Percentiles rank a stretch among this genome's conserved stretches.
Conservation (phyloP, 305 asterid species). For the Salvia sclarea region DNA sequence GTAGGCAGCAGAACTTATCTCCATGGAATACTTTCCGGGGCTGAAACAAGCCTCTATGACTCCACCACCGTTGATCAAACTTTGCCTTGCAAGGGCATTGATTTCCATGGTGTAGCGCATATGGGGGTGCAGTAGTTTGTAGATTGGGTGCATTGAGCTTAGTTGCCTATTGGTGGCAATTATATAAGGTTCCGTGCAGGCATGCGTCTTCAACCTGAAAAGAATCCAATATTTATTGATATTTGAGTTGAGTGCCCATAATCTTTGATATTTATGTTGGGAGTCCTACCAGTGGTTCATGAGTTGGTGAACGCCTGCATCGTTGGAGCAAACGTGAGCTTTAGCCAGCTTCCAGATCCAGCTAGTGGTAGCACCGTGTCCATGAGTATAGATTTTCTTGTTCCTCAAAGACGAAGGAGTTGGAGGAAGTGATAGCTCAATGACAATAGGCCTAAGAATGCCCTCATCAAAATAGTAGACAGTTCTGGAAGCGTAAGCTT, state of each 20-base stretch:
- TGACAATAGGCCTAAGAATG: constrained; percentile 56
- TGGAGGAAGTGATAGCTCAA: constrained; percentile 84
- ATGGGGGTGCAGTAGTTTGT: constrained; percentile 80
- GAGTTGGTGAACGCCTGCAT: constrained; percentile 78
- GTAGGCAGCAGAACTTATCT: constrained; percentile 81
- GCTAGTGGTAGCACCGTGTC: constrained; percentile 63
- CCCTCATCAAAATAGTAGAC: constrained; percentile 48
- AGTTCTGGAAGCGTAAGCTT: constrained; percentile 84
- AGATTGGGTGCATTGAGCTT: constrained; percentile 78
- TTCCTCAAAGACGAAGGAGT: constrained; percentile 51
- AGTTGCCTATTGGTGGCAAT: constrained; percentile 85
- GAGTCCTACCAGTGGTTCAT: constrained; percentile 73
- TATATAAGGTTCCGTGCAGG: constrained; percentile 67
- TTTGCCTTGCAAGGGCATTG: constrained; percentile 75
- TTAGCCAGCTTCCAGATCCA: constrained; percentile 88
- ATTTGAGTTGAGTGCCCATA: not conserved
- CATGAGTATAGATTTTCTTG: constrained; percentile 61
- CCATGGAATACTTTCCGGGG: constrained; percentile 72
- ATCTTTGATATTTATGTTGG: not conserved
- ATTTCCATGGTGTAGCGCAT: constrained; percentile 86
- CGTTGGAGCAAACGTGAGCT: constrained; percentile 82
- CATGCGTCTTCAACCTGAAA: constrained; percentile 81
- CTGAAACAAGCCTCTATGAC: constrained; percentile 72
- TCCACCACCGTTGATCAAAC: constrained; percentile 72
- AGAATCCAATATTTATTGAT: constrained; percentile 18